Evolutionary conservation across 768 basidiomycete genomes (phyloP), one percentile per base, ranked within the genome.

Genomic region (Cystofilobasidium macerans): DNA sequence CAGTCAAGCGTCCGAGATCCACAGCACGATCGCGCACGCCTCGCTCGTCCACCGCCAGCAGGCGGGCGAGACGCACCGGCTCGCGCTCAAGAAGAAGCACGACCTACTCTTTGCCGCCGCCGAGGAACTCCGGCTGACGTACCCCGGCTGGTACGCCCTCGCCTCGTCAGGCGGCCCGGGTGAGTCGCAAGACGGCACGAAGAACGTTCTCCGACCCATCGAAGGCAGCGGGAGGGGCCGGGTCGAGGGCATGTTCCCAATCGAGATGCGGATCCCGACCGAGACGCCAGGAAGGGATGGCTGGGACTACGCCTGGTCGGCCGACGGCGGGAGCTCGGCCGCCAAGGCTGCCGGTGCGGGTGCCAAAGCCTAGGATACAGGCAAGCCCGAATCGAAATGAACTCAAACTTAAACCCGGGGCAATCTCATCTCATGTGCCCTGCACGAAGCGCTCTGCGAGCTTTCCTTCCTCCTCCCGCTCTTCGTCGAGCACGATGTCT

Each of bases 281-380:
- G 60, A 67, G 18, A 57, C 60, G 42, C 65, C 59, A 3, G 59
- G 60, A 24, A 67, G 40, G 40, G 40, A 47, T 3, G 65, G 65
- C 28, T 67, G 65, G 65, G 60, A 67, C 36, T 67, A 67, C 42
- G 60, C 47, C 11, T 67, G 65, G 65, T 26, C 24, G 53, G 14
- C 51, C 7, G 51, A 9, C n/a, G 20, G 28, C 48, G 47, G 47
- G 12, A 40, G 16, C 38, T 16, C 38, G n/a, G n/a, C n/a, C n/a
- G n/a, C n/a, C n/a, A n/a, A n/a, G n/a, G n/a, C n/a, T n/a, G n/a
- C n/a, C n/a, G n/a, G n/a, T n/a, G n/a, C n/a, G n/a, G n/a, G n/a
- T n/a, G n/a, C n/a, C n/a, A n/a, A n/a, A n/a, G n/a, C n/a, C n/a
- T n/a, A n/a, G n/a, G n/a, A n/a, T n/a, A n/a, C n/a, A n/a, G n/a